These are phyloP conservation scores for Xeromyces bisporus DNA, from an alignment of 495 filamentous ascomycete species.

Conservation along the genomic window DNA sequence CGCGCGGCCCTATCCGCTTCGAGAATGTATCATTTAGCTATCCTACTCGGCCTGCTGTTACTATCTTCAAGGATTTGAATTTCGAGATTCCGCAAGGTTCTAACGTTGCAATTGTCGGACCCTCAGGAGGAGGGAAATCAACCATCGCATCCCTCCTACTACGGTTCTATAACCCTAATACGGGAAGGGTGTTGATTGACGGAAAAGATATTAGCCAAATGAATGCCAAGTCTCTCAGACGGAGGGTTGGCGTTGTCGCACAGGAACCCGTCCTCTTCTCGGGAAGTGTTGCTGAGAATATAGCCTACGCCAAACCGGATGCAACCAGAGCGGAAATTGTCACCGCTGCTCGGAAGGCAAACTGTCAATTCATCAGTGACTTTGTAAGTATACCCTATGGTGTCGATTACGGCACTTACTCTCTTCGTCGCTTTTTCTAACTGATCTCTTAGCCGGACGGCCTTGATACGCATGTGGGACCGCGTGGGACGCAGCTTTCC, in stretches of 20 bases:
- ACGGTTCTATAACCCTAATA: slow-evolving; percentile 74
- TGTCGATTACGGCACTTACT: background rate
- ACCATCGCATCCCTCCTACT: slow-evolving; percentile 80
- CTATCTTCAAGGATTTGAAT: slow-evolving; percentile 72
- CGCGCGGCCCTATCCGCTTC: slow-evolving; percentile 75
- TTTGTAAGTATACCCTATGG: slow-evolving; percentile 38
- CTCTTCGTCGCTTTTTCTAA: slow-evolving; percentile 2
- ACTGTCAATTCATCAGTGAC: slow-evolving; percentile 90
- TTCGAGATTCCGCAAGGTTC: slow-evolving; percentile 85
- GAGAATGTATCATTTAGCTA: slow-evolving; percentile 75
- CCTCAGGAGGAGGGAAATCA: slow-evolving; percentile 86
- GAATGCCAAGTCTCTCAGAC: slow-evolving; percentile 87
- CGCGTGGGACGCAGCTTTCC: slow-evolving; percentile 82
- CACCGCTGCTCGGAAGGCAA: slow-evolving; percentile 77
- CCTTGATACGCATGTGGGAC: slow-evolving; percentile 82
- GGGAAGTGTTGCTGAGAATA: slow-evolving; percentile 90
- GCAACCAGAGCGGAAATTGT: slow-evolving; percentile 71
- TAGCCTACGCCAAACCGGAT: slow-evolving; percentile 73
- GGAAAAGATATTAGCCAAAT: slow-evolving; percentile 68
- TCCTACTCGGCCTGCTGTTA: slow-evolving; percentile 76
- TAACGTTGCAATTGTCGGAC: slow-evolving; percentile 93
- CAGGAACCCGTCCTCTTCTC: slow-evolving; percentile 96
- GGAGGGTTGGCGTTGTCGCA: slow-evolving; percentile 85
- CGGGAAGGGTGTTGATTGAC: slow-evolving; percentile 66
- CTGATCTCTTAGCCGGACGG: slow-evolving; percentile 50